These are phyloP conservation scores for Plasmodium knowlesi DNA, from an alignment of 169 alveolate species.

Conservation along the genomic window DNA sequence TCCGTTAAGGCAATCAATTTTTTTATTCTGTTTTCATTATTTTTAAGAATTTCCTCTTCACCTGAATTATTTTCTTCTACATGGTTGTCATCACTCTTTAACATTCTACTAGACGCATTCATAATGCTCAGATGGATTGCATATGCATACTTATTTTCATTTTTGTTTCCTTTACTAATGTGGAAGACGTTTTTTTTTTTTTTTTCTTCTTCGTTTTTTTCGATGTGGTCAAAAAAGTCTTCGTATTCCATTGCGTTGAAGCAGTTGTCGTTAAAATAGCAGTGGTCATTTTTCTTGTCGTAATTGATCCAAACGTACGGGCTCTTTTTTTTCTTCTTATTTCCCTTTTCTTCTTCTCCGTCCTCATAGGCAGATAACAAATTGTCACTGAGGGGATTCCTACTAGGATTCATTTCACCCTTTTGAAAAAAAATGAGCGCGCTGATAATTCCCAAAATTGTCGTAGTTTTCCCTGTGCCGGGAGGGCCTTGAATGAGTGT, in stretches of 20 bases:
- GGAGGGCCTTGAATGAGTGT: conserved; percentile 98
- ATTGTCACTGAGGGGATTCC: not conserved
- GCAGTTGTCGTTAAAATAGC: conserved; percentile 53
- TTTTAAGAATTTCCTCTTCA: conserved; percentile 37
- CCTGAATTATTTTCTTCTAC: not conserved
- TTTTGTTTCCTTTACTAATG: conserved; percentile 5
- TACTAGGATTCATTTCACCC: not conserved
- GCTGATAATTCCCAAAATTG: conserved; percentile 94
- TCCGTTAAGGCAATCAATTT: conserved; percentile 28
- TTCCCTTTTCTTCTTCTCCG: not conserved
- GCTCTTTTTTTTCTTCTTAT: conserved; percentile 9
- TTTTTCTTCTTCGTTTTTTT: not conserved
- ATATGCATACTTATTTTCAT: conserved; percentile 40
- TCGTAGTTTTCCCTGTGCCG: conserved; percentile 98
- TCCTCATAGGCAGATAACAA: not conserved
- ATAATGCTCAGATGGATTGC: conserved; percentile 65
- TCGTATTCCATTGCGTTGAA: conserved; percentile 71
- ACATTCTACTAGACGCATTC: conserved; percentile 37
- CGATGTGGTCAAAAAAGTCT: conserved; percentile 36
- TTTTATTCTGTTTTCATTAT: conserved; percentile 54
- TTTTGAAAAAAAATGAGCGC: conserved; percentile 79
- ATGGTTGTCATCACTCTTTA: not conserved
- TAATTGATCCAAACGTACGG: conserved; percentile 47
- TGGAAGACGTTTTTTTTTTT: conserved; percentile 2
- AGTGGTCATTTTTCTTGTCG: conserved; percentile 32